Conservation (phyloP, 2,329 filamentous ascomycete genomes). For the Monilinia fructicola region DNA sequence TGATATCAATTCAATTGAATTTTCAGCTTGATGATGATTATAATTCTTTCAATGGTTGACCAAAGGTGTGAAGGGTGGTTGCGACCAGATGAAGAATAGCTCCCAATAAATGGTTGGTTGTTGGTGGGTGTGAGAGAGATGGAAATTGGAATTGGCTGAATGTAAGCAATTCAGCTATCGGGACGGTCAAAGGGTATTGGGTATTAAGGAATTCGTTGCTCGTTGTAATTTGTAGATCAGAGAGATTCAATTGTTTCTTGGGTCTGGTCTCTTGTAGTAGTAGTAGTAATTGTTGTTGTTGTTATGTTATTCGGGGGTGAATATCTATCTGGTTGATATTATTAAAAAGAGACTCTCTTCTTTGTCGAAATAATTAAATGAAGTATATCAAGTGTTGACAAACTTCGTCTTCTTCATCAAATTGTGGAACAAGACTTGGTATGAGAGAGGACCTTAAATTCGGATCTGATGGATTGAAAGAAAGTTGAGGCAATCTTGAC, state of each 20-base stretch:
- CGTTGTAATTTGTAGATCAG: not conserved
- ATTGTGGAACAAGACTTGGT: slow-evolving; percentile 8
- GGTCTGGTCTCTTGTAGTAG: too few species aligned
- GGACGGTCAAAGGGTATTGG: slow-evolving; percentile 11
- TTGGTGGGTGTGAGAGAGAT: slow-evolving; percentile 2
- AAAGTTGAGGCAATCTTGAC: slow-evolving; percentile 21
- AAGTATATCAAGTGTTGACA: slow-evolving; percentile 6
- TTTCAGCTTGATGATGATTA: slow-evolving; percentile 16
- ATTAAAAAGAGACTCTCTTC: slow-evolving; percentile 11
- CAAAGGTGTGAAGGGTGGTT: slow-evolving; percentile 25
- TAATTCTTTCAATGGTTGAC: slow-evolving; percentile 18
- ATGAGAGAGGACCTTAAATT: not conserved
- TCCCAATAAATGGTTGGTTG: slow-evolving; percentile 26
- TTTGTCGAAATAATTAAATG: slow-evolving; percentile 13
- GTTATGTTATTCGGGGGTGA: not conserved
- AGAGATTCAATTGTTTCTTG: too few species aligned
- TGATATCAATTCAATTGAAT: slow-evolving; percentile 28
- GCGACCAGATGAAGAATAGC: slow-evolving; percentile 36
- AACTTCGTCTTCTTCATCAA: not conserved
- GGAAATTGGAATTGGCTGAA: slow-evolving; percentile 14
- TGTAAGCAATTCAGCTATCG: slow-evolving; percentile 26
- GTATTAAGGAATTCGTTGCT: slow-evolving; percentile 11
- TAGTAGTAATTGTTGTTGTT: too few species aligned
- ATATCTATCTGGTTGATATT: not conserved
- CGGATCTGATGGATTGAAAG: slow-evolving; percentile 18